These are phyloP conservation scores for Oryza officinalis DNA, from an alignment of 176 grass and related monocot species.

Conservation along the genomic window DNA sequence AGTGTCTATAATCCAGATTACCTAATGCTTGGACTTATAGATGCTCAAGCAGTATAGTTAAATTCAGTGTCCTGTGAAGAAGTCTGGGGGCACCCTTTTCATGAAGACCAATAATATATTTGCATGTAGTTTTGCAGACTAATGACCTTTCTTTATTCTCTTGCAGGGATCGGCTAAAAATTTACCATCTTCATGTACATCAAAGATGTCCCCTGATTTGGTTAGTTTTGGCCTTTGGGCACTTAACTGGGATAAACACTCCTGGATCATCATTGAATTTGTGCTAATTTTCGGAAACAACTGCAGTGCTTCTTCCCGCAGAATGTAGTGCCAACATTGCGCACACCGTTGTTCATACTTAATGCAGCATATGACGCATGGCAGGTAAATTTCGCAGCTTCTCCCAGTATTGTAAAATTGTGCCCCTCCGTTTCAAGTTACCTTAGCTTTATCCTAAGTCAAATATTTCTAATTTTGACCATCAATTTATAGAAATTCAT, in stretches of 20 bases:
- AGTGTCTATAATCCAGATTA: not conserved
- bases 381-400: slow-evolving; percentile 59
- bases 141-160: slow-evolving; percentile 4
- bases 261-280: not conserved
- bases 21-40: not conserved
- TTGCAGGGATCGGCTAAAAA: slow-evolving; percentile 56
- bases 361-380: slow-evolving; percentile 84
- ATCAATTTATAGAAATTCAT: too few relatives aligned
- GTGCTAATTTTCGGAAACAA: slow-evolving; percentile 30
- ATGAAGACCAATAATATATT: not conserved
- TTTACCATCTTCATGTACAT: slow-evolving; percentile 60
- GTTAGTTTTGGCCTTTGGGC: slow-evolving; percentile 37
- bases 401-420: not conserved
- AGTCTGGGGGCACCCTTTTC: not conserved
- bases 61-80: not conserved
- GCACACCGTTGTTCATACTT: slow-evolving; percentile 71
- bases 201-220: slow-evolving; percentile 47
- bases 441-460: too few relatives aligned
- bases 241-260: not conserved
- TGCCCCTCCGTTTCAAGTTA: too few relatives aligned
- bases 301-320: slow-evolving; percentile 91
- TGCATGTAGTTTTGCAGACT: not conserved
- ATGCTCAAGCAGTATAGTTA: not conserved
- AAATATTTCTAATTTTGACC: too few relatives aligned
- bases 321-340: slow-evolving; percentile 58